Conservation (phyloP, 2,329 filamentous ascomycete genomes). For the Fusarium coffeatum region DNA sequence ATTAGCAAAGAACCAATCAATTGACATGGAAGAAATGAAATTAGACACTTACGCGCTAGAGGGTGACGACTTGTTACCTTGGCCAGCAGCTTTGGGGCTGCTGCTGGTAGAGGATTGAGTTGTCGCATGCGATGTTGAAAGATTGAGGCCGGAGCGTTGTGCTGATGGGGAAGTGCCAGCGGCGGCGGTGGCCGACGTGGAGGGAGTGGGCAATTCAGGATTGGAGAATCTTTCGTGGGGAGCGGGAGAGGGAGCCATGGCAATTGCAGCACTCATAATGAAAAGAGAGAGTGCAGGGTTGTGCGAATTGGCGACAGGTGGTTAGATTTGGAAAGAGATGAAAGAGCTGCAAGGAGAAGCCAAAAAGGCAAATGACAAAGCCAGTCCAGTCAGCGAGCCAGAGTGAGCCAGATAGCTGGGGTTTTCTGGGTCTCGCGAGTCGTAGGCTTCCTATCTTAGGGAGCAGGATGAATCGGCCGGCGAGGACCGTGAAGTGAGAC, state of each 20-base stretch:
- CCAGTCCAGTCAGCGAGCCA: slow-evolving; percentile 37
- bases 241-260: slow-evolving; percentile 76
- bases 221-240: slow-evolving; percentile 72
- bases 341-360: slow-evolving; percentile 38
- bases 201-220: slow-evolving; percentile 59
- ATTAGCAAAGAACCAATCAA: slow-evolving; percentile 27
- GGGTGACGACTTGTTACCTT: slow-evolving; percentile 66
- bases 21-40: background rate
- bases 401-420: slow-evolving; percentile 37
- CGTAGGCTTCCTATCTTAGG: slow-evolving; percentile 37
- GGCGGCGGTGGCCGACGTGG: slow-evolving; percentile 51
- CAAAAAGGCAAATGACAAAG: slow-evolving; percentile 20
- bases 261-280: slow-evolving; percentile 75
- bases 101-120: slow-evolving; percentile 64
- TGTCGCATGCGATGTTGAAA: slow-evolving; percentile 56
- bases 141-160: slow-evolving; percentile 55
- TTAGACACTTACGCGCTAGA: slow-evolving; percentile 66
- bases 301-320: slow-evolving; percentile 31
- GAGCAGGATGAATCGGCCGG: slow-evolving; percentile 33
- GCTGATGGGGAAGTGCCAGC: slow-evolving; percentile 57
- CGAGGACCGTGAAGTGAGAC: slow-evolving; percentile 35
- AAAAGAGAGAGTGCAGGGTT: slow-evolving; percentile 37
- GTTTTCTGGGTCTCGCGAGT: slow-evolving; percentile 42
- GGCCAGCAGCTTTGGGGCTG: slow-evolving; percentile 61
- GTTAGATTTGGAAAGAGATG: slow-evolving; percentile 34